phyloP scores from a whole-genome alignment of 1,139 yeast genomes.

The Sugiyamaella novakii region DNA sequence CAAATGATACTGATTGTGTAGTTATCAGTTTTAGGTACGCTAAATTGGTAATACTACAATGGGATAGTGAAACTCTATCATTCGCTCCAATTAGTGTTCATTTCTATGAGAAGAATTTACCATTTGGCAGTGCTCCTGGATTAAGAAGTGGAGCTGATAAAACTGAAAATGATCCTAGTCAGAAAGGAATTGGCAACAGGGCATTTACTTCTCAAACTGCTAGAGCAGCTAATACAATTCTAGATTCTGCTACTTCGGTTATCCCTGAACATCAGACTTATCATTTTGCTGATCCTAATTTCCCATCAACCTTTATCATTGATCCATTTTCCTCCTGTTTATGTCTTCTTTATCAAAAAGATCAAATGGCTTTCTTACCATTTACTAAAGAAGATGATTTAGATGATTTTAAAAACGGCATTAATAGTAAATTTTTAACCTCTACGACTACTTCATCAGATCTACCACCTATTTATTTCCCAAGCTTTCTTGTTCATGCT shows the following conservation, averaged over 20 bases:
- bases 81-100: constrained; percentile 80
- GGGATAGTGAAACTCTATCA: constrained; percentile 58
- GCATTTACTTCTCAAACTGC: constrained; percentile 8
- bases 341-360: constrained; percentile 64
- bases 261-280: constrained; percentile 18
- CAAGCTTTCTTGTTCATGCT: constrained; percentile 57
- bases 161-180: constrained; percentile 10
- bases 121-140: constrained; percentile 20
- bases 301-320: constrained; percentile 55
- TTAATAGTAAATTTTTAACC: neutral
- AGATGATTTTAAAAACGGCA: constrained; percentile 26
- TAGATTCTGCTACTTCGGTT: constrained; percentile 41
- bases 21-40: constrained; percentile 73
- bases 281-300: constrained; percentile 50
- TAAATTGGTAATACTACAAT: constrained; percentile 71
- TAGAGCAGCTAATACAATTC: constrained; percentile 10
- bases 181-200: constrained; percentile 4
- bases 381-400: constrained; percentile 50
- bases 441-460: neutral
- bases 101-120: constrained; percentile 73
- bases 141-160: constrained; percentile 13
- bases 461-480: constrained; percentile 29
- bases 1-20: constrained; percentile 58
- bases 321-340: constrained; percentile 70
- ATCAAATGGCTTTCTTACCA: constrained; percentile 74